These are phyloP conservation scores for Rubus parviflorus DNA, from an alignment of 306 rosid genomes.

Conservation along the genomic window DNA sequence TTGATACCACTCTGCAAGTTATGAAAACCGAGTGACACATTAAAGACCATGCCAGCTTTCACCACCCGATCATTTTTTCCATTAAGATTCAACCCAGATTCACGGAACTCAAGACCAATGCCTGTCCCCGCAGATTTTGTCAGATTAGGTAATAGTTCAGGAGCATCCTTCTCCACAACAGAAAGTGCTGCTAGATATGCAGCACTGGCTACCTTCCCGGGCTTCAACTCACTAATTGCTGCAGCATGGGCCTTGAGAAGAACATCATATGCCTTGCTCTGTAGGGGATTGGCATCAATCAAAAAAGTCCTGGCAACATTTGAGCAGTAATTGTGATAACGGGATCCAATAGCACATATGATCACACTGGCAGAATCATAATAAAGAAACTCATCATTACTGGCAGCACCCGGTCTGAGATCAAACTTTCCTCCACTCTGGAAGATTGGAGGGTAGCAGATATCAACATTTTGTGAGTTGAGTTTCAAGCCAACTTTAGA, in stretches of 20 bases:
- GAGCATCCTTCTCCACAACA: constrained; percentile 76
- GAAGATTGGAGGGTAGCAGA: constrained; percentile 90
- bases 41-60: constrained; percentile 84
- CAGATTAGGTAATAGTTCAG: constrained; percentile 63
- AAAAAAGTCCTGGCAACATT: constrained; percentile 80
- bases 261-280: constrained; percentile 84
- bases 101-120: constrained; percentile 94
- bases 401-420: constrained; percentile 94
- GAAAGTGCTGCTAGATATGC: constrained; percentile 80
- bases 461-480: constrained; percentile 85
- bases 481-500: constrained; percentile 70
- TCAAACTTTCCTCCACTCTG: constrained; percentile 95
- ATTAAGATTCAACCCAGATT: constrained; percentile 83
- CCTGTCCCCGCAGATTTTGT: constrained; percentile 94
- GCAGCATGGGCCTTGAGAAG: constrained; percentile 89
- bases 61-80: constrained; percentile 72
- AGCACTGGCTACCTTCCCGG: constrained; percentile 62
- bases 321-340: constrained; percentile 91
- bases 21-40: constrained; percentile 88
- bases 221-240: constrained; percentile 64
- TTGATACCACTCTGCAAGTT: constrained; percentile 53
- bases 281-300: constrained; percentile 84
- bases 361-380: constrained; percentile 87
- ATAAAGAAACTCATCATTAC: constrained; percentile 80
- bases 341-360: constrained; percentile 87